Evolutionary conservation across 2,329 filamentous ascomycete species (phyloP).

Genomic region (Graphilbum ipis-grandicollis): DNA sequence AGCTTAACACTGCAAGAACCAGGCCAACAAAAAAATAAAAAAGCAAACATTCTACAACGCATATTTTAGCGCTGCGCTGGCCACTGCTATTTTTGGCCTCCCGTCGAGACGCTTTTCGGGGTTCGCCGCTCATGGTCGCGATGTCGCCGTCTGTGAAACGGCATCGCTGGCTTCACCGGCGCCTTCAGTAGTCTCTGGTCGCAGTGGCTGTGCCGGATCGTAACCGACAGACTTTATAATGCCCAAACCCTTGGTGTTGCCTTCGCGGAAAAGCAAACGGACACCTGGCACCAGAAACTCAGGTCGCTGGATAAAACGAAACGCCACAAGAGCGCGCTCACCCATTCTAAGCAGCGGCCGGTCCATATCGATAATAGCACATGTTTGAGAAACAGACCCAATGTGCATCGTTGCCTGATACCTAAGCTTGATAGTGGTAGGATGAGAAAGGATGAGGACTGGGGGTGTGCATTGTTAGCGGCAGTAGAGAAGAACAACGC

Average conservation of each 20-base stretch:
- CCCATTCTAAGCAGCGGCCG: constrained; percentile 89
- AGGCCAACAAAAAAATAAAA: no score
- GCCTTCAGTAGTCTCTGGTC: constrained; percentile 2
- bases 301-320: constrained; percentile 83
- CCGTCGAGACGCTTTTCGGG: no score
- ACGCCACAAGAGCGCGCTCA: constrained; percentile 84
- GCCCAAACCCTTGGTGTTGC: constrained; percentile 82
- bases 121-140: no score
- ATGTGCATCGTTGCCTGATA: constrained; percentile 99
- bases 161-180: background rate
- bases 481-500: no score
- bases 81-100: no score
- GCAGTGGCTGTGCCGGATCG: constrained; percentile 40
- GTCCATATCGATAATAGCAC: constrained; percentile 88
- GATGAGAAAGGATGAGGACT: constrained; percentile 88
- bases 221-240: constrained; percentile 90
- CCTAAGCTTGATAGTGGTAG: constrained; percentile 89
- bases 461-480: background rate
- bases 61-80: no score
- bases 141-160: background rate
- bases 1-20: no score
- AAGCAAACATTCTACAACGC: no score
- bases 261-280: constrained; percentile 81
- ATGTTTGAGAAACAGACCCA: constrained; percentile 86
- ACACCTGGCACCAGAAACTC: constrained; percentile 86